Evolutionary conservation across 352 stramenopile genomes (phyloP).

Genomic region (Phytophthora melonis): DNA sequence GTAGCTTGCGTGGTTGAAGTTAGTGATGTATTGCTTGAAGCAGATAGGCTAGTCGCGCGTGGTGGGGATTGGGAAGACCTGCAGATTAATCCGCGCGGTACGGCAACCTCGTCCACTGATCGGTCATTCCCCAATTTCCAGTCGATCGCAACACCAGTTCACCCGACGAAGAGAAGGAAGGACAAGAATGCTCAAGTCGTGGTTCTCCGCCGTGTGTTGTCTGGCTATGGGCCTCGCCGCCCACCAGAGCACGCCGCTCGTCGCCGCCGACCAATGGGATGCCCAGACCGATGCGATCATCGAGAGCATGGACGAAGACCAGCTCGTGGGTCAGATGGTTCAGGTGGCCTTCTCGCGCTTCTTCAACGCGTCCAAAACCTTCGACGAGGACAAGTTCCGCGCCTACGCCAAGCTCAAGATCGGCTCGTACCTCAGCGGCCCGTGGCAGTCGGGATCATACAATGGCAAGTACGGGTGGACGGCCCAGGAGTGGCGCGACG

Average conservation of each 20-base stretch:
- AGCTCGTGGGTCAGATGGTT: conserved; percentile 88
- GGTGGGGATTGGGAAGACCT: conserved; percentile 3
- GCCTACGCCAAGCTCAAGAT: conserved; percentile 81
- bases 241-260: conserved; percentile 9
- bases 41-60: conserved; percentile 2
- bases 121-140: conserved; percentile 34
- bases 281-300: conserved; percentile 46
- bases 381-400: conserved; percentile 69
- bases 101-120: neutral
- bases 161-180: conserved; percentile 9
- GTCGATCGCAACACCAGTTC: conserved; percentile 18
- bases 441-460: conserved; percentile 36
- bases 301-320: conserved; percentile 40
- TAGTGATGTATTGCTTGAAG: conserved; percentile 21
- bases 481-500: conserved; percentile 70
- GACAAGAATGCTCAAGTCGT: conserved; percentile 46
- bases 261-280: conserved; percentile 40
- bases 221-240: conserved; percentile 31
- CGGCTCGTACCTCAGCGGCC: conserved; percentile 89
- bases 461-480: conserved; percentile 56
- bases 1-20: conserved; percentile 36
- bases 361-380: conserved; percentile 61
- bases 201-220: conserved; percentile 34
- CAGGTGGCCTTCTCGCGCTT: conserved; percentile 87
- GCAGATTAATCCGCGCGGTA: conserved; percentile 4